Evolutionary conservation across 768 basidiomycete genomes (phyloP).

Genomic region (Pleurotus ostreatus): DNA sequence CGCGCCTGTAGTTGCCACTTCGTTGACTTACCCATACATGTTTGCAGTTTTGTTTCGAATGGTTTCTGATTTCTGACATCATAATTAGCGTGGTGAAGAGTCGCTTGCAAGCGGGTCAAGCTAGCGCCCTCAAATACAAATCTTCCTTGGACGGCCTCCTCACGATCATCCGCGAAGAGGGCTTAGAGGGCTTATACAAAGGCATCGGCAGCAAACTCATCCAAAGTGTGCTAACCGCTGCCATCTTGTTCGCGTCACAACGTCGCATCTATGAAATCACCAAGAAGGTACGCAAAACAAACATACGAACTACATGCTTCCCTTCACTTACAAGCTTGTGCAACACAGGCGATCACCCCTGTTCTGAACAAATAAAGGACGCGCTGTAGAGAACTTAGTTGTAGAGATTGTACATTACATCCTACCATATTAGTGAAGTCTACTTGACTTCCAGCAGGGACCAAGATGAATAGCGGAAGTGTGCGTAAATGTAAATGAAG

Average conservation of each 20-base stretch:
- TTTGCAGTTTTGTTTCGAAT: slow-evolving; percentile 24
- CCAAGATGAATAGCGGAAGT: no score
- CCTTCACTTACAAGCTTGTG: no score
- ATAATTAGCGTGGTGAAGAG: slow-evolving; percentile 54
- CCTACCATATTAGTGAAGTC: no score
- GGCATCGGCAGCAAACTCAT: slow-evolving; percentile 85
- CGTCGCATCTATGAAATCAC: slow-evolving; percentile 66
- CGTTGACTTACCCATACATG: slow-evolving; percentile 74
- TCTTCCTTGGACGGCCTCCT: slow-evolving; percentile 52
- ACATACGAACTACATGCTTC: no score
- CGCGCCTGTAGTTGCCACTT: slow-evolving; percentile 22
- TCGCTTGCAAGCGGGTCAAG: slow-evolving; percentile 61
- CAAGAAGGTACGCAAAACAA: slow-evolving; percentile 32
- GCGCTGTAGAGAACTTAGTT: no score
- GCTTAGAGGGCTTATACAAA: slow-evolving; percentile 77
- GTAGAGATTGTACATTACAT: no score
- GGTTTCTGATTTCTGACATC: not conserved
- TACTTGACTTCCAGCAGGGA: no score
- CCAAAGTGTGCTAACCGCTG: slow-evolving; percentile 91
- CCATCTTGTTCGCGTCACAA: slow-evolving; percentile 90
- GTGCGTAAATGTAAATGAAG: no score
- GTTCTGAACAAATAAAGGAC: no score
- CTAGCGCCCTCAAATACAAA: slow-evolving; percentile 47
- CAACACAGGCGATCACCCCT: no score
- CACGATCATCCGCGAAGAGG: slow-evolving; percentile 76